Percentiles rank a stretch among this genome's conserved stretches.
phyloP scores from a whole-genome alignment of 2,329 filamentous ascomycete species.

The Didymella sp. region DNA sequence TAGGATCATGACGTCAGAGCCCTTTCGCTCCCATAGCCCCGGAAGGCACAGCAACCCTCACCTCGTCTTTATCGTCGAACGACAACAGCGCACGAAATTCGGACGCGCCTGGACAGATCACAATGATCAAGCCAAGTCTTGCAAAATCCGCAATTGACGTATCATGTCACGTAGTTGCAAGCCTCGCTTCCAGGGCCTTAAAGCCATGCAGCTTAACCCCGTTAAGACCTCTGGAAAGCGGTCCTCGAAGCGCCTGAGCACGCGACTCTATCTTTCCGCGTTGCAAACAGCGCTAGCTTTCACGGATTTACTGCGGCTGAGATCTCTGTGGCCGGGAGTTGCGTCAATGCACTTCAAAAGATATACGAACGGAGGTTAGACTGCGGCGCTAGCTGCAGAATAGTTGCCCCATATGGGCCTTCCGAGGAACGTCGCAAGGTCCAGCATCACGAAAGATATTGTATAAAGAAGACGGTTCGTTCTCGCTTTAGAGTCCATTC shows the following conservation, averaged over 20 bases:
- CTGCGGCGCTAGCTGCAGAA: neutral
- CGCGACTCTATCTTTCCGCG: neutral
- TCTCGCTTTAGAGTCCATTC: neutral
- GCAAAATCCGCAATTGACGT: neutral
- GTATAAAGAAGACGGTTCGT: neutral
- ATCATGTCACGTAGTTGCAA: neutral
- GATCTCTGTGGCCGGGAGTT: constrained; percentile 3
- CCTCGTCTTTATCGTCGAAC: neutral
- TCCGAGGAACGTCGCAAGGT: neutral
- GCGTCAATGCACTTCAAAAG: neutral
- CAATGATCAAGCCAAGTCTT: neutral
- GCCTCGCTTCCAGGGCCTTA: neutral
- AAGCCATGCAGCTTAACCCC: neutral
- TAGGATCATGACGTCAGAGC: neutral
- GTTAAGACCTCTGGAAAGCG: neutral
- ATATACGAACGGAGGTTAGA: constrained; percentile 15
- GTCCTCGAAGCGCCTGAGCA: neutral
- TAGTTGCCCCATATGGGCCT: neutral
- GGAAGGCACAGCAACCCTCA: neutral
- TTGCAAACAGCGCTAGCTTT: neutral
- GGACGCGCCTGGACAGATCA: neutral
- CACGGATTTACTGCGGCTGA: constrained; percentile 7
- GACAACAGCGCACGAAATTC: neutral
- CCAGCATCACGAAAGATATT: neutral
- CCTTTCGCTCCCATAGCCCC: neutral